Evolutionary conservation across 1,284 basidiomycete species (phyloP).

Genomic region (Coniferiporia sulphurascens): DNA sequence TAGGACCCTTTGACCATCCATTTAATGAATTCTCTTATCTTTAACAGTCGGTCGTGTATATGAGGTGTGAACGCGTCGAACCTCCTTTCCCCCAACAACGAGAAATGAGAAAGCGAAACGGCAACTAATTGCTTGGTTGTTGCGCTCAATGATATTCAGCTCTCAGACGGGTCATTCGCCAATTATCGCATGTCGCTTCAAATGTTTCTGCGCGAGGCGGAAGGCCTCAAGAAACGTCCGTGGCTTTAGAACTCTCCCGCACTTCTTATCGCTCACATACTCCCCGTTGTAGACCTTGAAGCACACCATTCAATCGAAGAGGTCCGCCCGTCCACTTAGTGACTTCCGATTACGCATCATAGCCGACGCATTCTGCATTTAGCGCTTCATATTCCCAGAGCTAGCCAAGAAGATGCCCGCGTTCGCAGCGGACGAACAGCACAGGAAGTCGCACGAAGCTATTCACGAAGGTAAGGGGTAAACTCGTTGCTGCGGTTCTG

Average conservation of each 20-base stretch:
- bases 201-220: constrained; percentile 41
- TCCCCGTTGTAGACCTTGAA: constrained; percentile 42
- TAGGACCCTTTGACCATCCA: background rate
- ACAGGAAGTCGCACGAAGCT: constrained; percentile 56
- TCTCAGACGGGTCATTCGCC: constrained; percentile 47
- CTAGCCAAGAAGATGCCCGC: constrained; percentile 58
- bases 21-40: background rate
- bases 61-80: constrained; percentile 25
- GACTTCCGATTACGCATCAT: background rate
- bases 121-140: background rate
- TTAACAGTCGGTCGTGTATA: constrained; percentile 34
- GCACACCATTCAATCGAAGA: constrained; percentile 68
- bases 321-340: constrained; percentile 5
- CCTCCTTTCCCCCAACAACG: background rate
- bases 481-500: background rate
- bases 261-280: background rate
- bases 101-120: too few species aligned
- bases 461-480: constrained; percentile 55
- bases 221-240: constrained; percentile 40
- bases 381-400: constrained; percentile 55
- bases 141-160: constrained; percentile 25
- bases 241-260: background rate
- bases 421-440: constrained; percentile 49
- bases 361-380: background rate
- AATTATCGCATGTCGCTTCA: constrained; percentile 39